Conservation (phyloP, 1,284 basidiomycete genomes). For the Mycena citricolor region DNA sequence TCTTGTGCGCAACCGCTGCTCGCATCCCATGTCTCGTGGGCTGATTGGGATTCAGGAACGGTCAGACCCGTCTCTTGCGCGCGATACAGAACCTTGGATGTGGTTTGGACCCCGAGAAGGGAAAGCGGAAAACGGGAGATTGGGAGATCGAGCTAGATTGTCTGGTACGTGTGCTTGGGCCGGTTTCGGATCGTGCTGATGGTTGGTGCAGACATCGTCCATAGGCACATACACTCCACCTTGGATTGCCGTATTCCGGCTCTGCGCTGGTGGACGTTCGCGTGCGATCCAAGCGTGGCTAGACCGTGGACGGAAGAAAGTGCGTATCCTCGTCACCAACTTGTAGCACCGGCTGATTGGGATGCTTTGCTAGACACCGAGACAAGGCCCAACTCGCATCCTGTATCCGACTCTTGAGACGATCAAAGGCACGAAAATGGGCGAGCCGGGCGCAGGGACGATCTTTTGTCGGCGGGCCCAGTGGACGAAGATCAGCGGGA, state of each 20-base stretch:
- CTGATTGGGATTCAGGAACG: not conserved
- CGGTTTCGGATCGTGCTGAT: not conserved
- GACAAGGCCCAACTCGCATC: conserved; percentile 33
- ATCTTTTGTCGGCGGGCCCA: conserved; percentile 58
- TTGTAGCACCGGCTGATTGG: no score
- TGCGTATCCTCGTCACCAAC: not conserved
- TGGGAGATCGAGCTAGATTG: conserved; percentile 62
- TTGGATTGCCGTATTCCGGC: conserved; percentile 4
- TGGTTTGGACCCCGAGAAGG: not conserved
- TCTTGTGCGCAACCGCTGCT: not conserved
- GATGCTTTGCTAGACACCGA: conserved; percentile 4
- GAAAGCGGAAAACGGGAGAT: conserved; percentile 28
- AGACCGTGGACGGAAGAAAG: conserved; percentile 3
- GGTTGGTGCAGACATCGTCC: not conserved
- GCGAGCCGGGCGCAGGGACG: conserved; percentile 76
- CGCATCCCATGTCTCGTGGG: not conserved
- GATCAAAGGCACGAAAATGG: conserved; percentile 56
- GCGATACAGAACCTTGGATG: not conserved
- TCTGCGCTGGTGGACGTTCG: conserved; percentile 1
- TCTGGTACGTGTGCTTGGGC: conserved; percentile 49
- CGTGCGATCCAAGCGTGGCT: conserved; percentile 2
- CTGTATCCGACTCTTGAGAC: conserved; percentile 67
- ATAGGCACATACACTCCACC: conserved; percentile 8
- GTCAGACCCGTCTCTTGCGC: not conserved
- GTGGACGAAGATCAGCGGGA: conserved; percentile 69